Conservation (phyloP, 2,329 filamentous ascomycete genomes). For the Colletotrichum sp. region DNA sequence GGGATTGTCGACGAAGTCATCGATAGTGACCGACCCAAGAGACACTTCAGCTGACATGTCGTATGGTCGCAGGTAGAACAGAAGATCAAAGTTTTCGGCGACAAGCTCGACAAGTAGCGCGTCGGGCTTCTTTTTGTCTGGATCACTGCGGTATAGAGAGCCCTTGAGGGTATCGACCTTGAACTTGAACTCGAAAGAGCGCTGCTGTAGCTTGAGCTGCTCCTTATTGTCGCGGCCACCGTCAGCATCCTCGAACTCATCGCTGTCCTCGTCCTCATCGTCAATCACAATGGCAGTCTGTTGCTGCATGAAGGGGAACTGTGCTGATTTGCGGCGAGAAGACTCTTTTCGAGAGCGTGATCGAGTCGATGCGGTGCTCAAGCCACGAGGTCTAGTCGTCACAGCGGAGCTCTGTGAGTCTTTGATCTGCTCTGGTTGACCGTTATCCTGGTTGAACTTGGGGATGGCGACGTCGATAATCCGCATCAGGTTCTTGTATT, state of each 20-base stretch:
- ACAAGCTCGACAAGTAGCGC: conserved; percentile 88
- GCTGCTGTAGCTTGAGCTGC: conserved; percentile 79
- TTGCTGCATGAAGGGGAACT: conserved; percentile 75
- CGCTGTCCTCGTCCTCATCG: conserved; percentile 72
- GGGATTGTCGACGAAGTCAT: conserved; percentile 93
- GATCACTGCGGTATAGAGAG: conserved; percentile 87
- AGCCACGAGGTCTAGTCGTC: conserved; percentile 45
- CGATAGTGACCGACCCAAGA: conserved; percentile 83
- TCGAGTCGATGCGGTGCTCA: conserved; percentile 50
- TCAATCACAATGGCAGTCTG: conserved; percentile 82
- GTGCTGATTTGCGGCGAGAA: conserved; percentile 68
- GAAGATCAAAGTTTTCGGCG: conserved; percentile 85
- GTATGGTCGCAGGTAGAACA: conserved; percentile 86
- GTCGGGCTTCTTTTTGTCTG: conserved; percentile 77
- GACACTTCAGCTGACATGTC: conserved; percentile 95
- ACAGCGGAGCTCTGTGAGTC: conserved; percentile 28
- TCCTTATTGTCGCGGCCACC: conserved; percentile 57
- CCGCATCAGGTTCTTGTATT: conserved; percentile 97
- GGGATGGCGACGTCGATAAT: conserved; percentile 95
- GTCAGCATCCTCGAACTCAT: conserved; percentile 70
- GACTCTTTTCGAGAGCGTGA: conserved; percentile 50
- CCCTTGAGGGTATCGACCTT: conserved; percentile 93
- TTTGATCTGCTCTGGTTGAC: conserved; percentile 14
- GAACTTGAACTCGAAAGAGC: conserved; percentile 96
- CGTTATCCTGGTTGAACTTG: conserved; percentile 64